Percentiles rank a stretch among this genome's conserved stretches.
These are phyloP conservation scores for Phyllosticta citrichinensis DNA, from an alignment of 2,329 filamentous ascomycete genomes.

Conservation along the genomic window DNA sequence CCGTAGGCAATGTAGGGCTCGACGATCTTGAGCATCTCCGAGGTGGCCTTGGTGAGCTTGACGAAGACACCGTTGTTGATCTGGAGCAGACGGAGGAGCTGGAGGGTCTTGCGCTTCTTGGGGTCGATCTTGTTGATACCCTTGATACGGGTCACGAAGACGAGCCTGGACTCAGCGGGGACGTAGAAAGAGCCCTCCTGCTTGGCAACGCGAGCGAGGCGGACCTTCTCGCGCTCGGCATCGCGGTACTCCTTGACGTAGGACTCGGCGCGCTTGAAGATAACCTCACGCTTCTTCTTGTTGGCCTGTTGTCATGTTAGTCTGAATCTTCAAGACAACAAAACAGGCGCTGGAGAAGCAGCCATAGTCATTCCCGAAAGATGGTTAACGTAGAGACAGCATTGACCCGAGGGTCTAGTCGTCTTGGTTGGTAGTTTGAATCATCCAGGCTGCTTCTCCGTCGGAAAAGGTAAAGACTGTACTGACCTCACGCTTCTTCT, in stretches of 20 bases:
- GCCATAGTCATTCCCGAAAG: constrained; percentile 89
- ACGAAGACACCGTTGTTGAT: constrained; percentile 99
- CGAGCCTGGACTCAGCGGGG: constrained; percentile 87
- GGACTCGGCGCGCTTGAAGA: constrained; percentile 99
- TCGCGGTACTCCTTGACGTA: constrained; percentile 99
- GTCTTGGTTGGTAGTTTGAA: constrained; percentile 74
- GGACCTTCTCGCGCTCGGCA: constrained; percentile 95
- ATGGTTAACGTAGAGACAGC: constrained; percentile 98
- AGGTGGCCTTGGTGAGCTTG: constrained; percentile 93
- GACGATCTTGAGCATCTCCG: constrained; percentile 94
- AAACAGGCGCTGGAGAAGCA: constrained; percentile 20
- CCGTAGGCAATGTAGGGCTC: constrained; percentile 99
- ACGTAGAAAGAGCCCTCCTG: constrained; percentile 89
- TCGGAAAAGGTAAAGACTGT: neutral
- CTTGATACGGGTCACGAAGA: constrained; percentile 99
- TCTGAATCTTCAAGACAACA: constrained; percentile 15
- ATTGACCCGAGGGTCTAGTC: constrained; percentile 92
- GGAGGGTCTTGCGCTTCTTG: constrained; percentile 99
- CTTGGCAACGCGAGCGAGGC: constrained; percentile 81
- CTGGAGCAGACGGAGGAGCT: constrained; percentile 98
- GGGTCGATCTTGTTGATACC: constrained; percentile 99
- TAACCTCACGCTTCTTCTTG: constrained; percentile 96
- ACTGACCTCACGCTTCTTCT: constrained; percentile 86
- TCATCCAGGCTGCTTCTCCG: constrained; percentile 50
- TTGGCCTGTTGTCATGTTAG: constrained; percentile 57